Base-by-base conservation (phyloP, 306 rosid genomes). In the Trichosanthes cucumerina region DNA sequence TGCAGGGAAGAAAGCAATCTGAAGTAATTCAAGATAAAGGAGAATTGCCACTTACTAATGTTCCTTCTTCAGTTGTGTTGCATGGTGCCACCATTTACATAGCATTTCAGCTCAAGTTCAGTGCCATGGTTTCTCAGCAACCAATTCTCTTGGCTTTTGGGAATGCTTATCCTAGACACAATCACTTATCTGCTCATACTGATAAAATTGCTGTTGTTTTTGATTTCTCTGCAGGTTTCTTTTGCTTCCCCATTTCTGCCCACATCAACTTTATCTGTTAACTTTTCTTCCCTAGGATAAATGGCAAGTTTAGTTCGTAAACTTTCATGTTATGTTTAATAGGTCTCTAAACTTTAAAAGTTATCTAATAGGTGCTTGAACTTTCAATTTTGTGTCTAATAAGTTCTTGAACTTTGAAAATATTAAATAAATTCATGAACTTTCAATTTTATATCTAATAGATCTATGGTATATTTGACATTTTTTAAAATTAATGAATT, bases 81-180 rank as follows among this genome's bases (percentile, higher is more conserved):
- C 92, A 91, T 86, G 98, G 97, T 10, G 90, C 98, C 72, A 85
- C 92, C 77, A 92, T 95, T 79, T 86, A 92, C 88, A 74, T 95
- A 83, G 97, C 99, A 11, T 92, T 92, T 88, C 99, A 95, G 87
- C 80, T 95, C 79, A 86, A 92, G 75, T 84, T 96, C 1, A 70
- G 81, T 47, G 39, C 74, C 77, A 91, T 78, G 13, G 89, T 88
- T 79, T 79, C 82, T 50, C 93, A 69, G 62, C 99, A 96, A 66
- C 97, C 97, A 0, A 84, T 92, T 76, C 82, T 96, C 53, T 80
- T 96, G 76, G 99, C 99, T 78, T 84, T 91, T 76, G 89, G 98
- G 52, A 86, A 81, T 43, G 80, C 80, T 49, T 31, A 18, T 72
- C 98, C 97, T 21, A 89, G 81, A 84, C 95, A 88, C 68, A 82